These are phyloP conservation scores for Dendryphion nanum DNA, from an alignment of 2,329 filamentous ascomycete genomes.

Conservation along the genomic window DNA sequence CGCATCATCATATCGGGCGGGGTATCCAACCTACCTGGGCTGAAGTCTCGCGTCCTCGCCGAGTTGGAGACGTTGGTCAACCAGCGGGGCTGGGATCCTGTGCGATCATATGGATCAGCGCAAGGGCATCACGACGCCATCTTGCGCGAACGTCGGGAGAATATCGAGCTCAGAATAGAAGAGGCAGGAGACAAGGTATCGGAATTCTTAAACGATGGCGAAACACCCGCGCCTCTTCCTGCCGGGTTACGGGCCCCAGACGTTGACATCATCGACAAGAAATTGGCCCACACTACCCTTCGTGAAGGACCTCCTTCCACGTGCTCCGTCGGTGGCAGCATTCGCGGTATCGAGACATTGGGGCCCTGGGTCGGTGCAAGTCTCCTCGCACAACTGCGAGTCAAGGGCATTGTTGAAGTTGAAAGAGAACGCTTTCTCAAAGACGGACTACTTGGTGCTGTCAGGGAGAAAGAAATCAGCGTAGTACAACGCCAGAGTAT, in stretches of 20 bases:
- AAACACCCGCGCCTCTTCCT: slow-evolving; percentile 12
- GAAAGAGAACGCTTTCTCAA: slow-evolving; percentile 71
- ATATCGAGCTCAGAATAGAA: slow-evolving; percentile 15
- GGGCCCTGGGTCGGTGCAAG: slow-evolving; percentile 76
- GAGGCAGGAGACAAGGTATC: slow-evolving; percentile 23
- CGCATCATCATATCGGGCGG: slow-evolving; percentile 86
- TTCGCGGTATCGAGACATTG: slow-evolving; percentile 67
- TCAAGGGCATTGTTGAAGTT: slow-evolving; percentile 67
- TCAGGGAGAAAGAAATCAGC: slow-evolving; percentile 59
- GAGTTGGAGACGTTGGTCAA: slow-evolving; percentile 70
- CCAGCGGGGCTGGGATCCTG: slow-evolving; percentile 71
- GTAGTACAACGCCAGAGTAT: slow-evolving; percentile 63
- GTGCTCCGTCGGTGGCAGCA: slow-evolving; percentile 52
- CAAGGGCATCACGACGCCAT: slow-evolving; percentile 30
- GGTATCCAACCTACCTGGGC: slow-evolving; percentile 72
- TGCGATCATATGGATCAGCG: slow-evolving; percentile 67
- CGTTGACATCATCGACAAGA: slow-evolving; percentile 58
- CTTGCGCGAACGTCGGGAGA: slow-evolving; percentile 22
- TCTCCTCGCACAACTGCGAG: slow-evolving; percentile 65
- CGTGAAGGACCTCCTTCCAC: slow-evolving; percentile 38
- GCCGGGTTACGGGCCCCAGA: slow-evolving; percentile 50
- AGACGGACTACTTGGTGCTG: slow-evolving; percentile 64
- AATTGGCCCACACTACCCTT: slow-evolving; percentile 52
- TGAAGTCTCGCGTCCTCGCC: slow-evolving; percentile 73
- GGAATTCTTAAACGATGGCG: slow-evolving; percentile 15